These are phyloP conservation scores for Monosporascus cannonballus DNA, from an alignment of 2,329 filamentous ascomycete genomes.

Conservation along the genomic window DNA sequence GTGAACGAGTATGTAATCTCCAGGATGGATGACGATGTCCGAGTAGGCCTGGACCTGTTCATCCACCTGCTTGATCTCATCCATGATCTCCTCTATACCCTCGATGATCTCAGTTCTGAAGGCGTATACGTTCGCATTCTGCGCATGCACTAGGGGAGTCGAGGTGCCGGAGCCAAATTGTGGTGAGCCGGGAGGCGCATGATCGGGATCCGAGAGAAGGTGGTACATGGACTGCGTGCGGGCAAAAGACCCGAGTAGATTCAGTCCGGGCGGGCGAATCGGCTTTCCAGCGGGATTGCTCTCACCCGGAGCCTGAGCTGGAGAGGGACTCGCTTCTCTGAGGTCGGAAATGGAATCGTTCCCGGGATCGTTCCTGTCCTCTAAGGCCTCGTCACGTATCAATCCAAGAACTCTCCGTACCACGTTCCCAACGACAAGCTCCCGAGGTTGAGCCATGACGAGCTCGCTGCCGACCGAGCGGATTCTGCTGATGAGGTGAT, in stretches of 20 bases:
- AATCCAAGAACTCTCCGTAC: constrained; percentile 83
- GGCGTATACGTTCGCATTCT: constrained; percentile 52
- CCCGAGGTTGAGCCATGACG: constrained; percentile 77
- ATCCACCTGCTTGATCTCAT: constrained; percentile 88
- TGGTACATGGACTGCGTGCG: constrained; percentile 78
- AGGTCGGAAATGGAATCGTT: constrained; percentile 56
- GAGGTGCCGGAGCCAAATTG: constrained; percentile 38
- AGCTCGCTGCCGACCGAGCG: constrained; percentile 72
- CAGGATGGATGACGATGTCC: constrained; percentile 86
- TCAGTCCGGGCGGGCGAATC: constrained; percentile 53
- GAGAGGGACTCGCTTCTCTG: constrained; percentile 28
- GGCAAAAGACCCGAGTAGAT: constrained; percentile 58
- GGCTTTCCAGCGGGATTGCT: constrained; percentile 12
- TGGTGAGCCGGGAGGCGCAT: constrained; percentile 44
- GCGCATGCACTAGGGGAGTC: constrained; percentile 35
- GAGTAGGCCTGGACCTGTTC: constrained; percentile 87
- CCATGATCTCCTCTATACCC: constrained; percentile 91
- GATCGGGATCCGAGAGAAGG: constrained; percentile 65
- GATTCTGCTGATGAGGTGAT: constrained; percentile 73
- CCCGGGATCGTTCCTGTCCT: constrained; percentile 60
- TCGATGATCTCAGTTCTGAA: constrained; percentile 87
- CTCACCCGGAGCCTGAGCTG: constrained; percentile 10
- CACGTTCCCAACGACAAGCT: constrained; percentile 92
- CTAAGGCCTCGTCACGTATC: constrained; percentile 84
- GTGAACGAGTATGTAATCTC: constrained; percentile 87